Percentiles rank a stretch among this genome's conserved stretches.
Conservation (phyloP, 139 green algal species). For the Trebouxia sp. region DNA sequence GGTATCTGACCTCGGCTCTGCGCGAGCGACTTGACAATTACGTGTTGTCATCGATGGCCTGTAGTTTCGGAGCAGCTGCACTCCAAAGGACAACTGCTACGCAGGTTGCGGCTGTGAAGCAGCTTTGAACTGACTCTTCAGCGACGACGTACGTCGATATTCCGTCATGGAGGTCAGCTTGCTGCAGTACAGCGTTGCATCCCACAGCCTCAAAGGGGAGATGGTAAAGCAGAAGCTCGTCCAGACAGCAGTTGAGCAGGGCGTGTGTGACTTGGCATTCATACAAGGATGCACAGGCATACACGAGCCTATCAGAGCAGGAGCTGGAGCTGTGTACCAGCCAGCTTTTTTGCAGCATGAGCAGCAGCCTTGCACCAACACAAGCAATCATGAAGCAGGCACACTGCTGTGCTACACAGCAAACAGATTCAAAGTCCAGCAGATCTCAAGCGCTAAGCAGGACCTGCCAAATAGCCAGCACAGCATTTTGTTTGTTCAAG, state of each 20-base stretch:
- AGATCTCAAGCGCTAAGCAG: background rate
- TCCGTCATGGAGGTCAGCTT: background rate
- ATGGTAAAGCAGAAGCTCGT: slow-evolving; percentile 3
- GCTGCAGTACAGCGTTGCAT: background rate
- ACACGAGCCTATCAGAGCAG: slow-evolving; percentile 4
- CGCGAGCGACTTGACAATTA: too few relatives aligned
- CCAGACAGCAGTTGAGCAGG: slow-evolving; percentile 6
- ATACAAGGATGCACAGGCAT: slow-evolving; percentile 10
- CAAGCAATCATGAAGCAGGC: background rate
- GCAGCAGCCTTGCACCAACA: too few relatives aligned
- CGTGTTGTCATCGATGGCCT: too few relatives aligned
- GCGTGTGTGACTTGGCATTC: background rate
- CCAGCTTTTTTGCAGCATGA: background rate
- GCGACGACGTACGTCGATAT: too few relatives aligned
- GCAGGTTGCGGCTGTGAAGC: too few relatives aligned
- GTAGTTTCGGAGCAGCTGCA: too few relatives aligned
- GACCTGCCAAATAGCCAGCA: background rate
- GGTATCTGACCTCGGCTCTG: too few relatives aligned
- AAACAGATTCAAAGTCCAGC: background rate
- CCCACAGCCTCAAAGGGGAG: background rate
- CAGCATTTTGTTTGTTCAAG: slow-evolving; percentile 1
- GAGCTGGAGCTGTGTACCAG: background rate
- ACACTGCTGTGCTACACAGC: slow-evolving; percentile 3
- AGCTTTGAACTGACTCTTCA: too few relatives aligned
- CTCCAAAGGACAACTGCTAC: too few relatives aligned